Evolutionary conservation across 2,329 filamentous ascomycete genomes (phyloP), one percentile per base, ranked within the genome.

Genomic region (Trichophyton rubrum): DNA sequence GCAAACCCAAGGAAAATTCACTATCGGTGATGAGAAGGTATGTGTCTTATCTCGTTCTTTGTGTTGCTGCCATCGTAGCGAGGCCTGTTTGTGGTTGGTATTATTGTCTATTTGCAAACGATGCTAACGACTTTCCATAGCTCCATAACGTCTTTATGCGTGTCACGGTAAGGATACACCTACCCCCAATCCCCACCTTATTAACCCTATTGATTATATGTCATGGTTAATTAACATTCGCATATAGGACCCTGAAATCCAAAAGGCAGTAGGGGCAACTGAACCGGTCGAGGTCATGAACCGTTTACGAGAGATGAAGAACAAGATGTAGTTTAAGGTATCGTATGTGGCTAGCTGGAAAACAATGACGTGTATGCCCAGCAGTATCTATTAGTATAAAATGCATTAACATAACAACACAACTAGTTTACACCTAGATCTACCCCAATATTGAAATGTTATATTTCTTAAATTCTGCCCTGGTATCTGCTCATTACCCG

Each of bases 101-200:
- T 15, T 17, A 35, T 35, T 55, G 11, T 27, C n/a, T 20, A 55
- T 55, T 3, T 35, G 27, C 60, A 53, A 55, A 55, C 33, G 20
- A 13, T 38, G 22, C 55, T 47, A 30, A 41, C 40, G 4, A n/a
- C 55, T 33, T 20, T 11, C n/a, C 17, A 58, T 59, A 92, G 88
- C 78, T 88, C 76, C 90, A 97, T 73, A 99, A 99, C 69, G 89
- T 96, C 1, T 99, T 99, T 70, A 97, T 99, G 93, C 83, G 88
- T 66, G 81, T 95, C 40, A 79, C 87, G 67, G 88, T 89, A 76
- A 78, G 83, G 75, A 56, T 15, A 45, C 35, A 17, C 17, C 15
- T 41, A 60, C 45, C 27, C n/a, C 30, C 27, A 55, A 33, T 35
- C 24, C 27, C 51, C 15, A 38, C 27, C 33, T 38, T 24, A 47